A percentile compares a stretch with the other conserved stretches of the same genome.
phyloP scores from a whole-genome alignment of 345 rosid species.

The Populus pruinosa region DNA sequence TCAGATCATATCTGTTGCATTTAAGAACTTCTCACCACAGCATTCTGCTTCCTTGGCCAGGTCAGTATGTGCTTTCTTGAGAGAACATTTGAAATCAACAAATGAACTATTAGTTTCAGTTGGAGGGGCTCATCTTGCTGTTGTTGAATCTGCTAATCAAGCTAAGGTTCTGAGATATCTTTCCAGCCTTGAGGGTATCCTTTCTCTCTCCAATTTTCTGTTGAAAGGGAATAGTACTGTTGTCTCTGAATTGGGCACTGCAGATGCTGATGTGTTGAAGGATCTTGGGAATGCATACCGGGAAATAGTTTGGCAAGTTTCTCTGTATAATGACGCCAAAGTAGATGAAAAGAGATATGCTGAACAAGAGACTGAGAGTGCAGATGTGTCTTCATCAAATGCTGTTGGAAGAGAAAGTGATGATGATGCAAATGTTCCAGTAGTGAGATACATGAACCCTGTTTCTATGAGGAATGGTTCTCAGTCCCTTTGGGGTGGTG shows the following conservation, averaged over 20 bases:
- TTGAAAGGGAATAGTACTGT: slow-evolving; percentile 74
- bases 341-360: slow-evolving; percentile 56
- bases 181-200: slow-evolving; percentile 71
- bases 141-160: slow-evolving; percentile 52
- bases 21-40: slow-evolving; percentile 90
- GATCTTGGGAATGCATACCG: slow-evolving; percentile 71
- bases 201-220: slow-evolving; percentile 73
- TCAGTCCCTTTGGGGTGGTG: slow-evolving; percentile 76
- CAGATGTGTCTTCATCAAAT: slow-evolving; percentile 54
- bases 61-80: slow-evolving; percentile 72
- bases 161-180: slow-evolving; percentile 60
- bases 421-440: slow-evolving; percentile 66
- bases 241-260: slow-evolving; percentile 73
- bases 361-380: slow-evolving; percentile 56
- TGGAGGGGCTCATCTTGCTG: slow-evolving; percentile 57
- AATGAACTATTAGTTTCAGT: slow-evolving; percentile 51
- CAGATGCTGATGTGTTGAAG: slow-evolving; percentile 88
- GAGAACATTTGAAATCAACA: slow-evolving; percentile 65
- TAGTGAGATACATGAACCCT: slow-evolving; percentile 71
- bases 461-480: slow-evolving; percentile 70
- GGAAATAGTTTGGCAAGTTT: slow-evolving; percentile 84
- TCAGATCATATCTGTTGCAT: slow-evolving; percentile 77
- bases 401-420: slow-evolving; percentile 79
- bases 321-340: slow-evolving; percentile 66
- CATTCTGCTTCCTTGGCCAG: slow-evolving; percentile 80